A percentile compares a stretch with the other conserved stretches of the same genome.
Evolutionary conservation across 345 rosid species (phyloP).

Genomic region (Pseudoturritis turrita): DNA sequence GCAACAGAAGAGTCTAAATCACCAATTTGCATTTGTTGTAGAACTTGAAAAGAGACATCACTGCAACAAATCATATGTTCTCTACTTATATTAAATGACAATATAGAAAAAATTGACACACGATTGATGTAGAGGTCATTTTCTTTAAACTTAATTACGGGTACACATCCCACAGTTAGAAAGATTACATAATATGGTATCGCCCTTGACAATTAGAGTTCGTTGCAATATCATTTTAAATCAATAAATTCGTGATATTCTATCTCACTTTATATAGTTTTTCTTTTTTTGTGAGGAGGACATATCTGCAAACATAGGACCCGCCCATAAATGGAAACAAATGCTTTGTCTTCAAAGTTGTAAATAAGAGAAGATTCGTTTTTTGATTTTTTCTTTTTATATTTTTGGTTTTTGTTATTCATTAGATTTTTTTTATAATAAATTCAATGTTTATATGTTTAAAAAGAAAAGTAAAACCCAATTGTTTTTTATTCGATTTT

Average conservation of each 20-base stretch:
- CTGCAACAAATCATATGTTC: neutral
- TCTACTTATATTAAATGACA: neutral
- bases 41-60: neutral
- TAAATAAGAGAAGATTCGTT: constrained; percentile 6
- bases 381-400: neutral
- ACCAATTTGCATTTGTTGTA: neutral
- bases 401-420: neutral
- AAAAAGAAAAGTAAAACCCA: neutral
- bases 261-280: neutral
- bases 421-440: too few relatives aligned
- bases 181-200: too few relatives aligned
- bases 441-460: too few relatives aligned
- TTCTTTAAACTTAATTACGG: neutral
- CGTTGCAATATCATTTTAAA: neutral
- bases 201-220: too few relatives aligned
- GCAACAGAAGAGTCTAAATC: neutral
- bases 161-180: too few relatives aligned
- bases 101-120: neutral
- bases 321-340: constrained; percentile 25
- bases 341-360: constrained; percentile 16
- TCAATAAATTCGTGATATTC: neutral
- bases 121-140: neutral
- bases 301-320: constrained; percentile 15
- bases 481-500: neutral
- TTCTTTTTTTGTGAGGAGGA: neutral